Percentiles rank a stretch among this genome's conserved stretches.
Evolutionary conservation across 164 flowering plant genomes (phyloP).

Genomic region (Nymphaea colorata): DNA sequence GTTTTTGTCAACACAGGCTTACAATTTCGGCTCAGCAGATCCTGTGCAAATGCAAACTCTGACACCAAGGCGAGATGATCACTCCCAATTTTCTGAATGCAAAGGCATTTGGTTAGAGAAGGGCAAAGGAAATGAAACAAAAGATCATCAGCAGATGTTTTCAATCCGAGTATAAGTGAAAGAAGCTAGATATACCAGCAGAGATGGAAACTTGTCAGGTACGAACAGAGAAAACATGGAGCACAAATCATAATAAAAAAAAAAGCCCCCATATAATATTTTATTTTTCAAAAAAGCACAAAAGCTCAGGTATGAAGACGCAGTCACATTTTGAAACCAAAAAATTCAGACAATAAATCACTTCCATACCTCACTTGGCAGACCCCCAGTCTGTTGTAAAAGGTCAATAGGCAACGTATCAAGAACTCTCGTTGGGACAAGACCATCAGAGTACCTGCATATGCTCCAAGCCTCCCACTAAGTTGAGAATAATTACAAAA

Average conservation of each 20-base stretch:
- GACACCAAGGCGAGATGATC: conserved; percentile 50
- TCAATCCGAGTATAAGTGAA: neutral
- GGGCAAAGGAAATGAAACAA: neutral
- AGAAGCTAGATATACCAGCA: no score
- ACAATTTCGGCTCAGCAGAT: neutral
- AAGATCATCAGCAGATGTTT: neutral
- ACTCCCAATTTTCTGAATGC: conserved; percentile 37
- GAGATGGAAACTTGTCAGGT: no score
- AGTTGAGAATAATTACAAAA: neutral
- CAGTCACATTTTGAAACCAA: no score
- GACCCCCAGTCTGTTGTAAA: conserved; percentile 38
- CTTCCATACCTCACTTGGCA: conserved; percentile 41
- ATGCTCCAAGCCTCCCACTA: neutral
- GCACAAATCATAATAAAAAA: no score
- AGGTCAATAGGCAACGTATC: conserved; percentile 44
- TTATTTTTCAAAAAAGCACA: no score
- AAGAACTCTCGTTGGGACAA: conserved; percentile 43
- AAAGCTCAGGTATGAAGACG: no score
- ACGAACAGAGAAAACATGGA: no score
- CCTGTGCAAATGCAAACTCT: conserved; percentile 28
- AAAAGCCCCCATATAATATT: no score
- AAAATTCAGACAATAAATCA: no score
- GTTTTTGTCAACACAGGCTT: neutral
- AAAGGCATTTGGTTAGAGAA: neutral
- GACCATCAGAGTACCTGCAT: conserved; percentile 43